phyloP scores from a whole-genome alignment of 768 basidiomycete genomes.

The Cystofilobasidium capitatum region DNA sequence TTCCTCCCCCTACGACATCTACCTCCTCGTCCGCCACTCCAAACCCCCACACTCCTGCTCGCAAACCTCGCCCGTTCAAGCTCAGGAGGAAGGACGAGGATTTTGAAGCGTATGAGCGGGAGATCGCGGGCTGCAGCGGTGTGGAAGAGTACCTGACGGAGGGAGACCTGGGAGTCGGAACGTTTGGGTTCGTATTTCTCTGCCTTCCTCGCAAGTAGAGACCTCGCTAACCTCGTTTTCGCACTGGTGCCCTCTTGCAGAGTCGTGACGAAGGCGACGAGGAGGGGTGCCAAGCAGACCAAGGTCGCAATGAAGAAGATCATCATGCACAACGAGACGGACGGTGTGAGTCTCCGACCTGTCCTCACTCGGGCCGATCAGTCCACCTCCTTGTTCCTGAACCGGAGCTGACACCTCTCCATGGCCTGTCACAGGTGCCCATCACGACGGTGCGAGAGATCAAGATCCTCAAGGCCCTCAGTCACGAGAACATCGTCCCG shows the following conservation, averaged over 20 bases:
- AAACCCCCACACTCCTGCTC: too few relatives aligned
- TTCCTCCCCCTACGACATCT: too few relatives aligned
- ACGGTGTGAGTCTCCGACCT: slow-evolving; percentile 64
- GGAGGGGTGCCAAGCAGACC: slow-evolving; percentile 49
- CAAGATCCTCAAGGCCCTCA: slow-evolving; percentile 82
- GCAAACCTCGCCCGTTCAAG: slow-evolving; percentile 31
- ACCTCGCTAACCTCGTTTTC: slow-evolving; percentile 24
- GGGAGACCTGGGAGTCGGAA: slow-evolving; percentile 89
- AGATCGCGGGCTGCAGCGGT: slow-evolving; percentile 37
- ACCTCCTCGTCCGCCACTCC: background rate
- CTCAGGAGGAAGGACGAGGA: slow-evolving; percentile 32
- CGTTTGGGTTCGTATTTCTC: slow-evolving; percentile 66
- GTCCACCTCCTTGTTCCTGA: too few relatives aligned
- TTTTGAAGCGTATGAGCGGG: slow-evolving; percentile 24
- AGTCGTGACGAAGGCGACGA: slow-evolving; percentile 81
- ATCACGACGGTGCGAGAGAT: slow-evolving; percentile 95
- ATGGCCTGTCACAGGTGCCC: slow-evolving; percentile 45
- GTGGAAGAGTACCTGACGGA: slow-evolving; percentile 69
- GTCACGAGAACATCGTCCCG: slow-evolving; percentile 74
- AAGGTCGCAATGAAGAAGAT: slow-evolving; percentile 84
- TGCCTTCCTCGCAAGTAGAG: background rate
- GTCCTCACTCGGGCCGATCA: too few relatives aligned
- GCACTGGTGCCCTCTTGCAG: slow-evolving; percentile 41
- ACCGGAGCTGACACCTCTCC: too few relatives aligned
- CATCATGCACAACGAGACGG: slow-evolving; percentile 90